Conservation (phyloP, 768 basidiomycete species). For the Leccinum variicolor region DNA sequence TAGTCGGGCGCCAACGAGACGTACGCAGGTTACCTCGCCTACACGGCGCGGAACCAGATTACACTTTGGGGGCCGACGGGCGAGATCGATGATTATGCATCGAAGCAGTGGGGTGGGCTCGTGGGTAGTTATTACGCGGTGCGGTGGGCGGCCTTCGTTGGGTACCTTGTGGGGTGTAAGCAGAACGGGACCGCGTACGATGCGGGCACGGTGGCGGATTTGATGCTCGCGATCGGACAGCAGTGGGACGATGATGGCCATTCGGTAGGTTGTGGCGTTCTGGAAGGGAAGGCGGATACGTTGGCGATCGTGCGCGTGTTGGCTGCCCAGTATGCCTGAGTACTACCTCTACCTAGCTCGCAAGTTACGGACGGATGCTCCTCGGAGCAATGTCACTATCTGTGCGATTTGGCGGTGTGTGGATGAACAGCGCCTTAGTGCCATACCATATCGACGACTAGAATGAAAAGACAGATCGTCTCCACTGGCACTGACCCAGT, state of each 20-base stretch:
- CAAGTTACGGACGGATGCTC: no score
- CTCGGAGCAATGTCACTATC: no score
- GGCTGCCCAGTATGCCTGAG: neutral
- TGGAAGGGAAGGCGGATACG: neutral
- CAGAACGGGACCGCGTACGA: slow-evolving; percentile 29
- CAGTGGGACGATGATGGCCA: slow-evolving; percentile 20
- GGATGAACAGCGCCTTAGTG: no score
- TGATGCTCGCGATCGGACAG: slow-evolving; percentile 34
- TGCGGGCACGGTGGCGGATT: slow-evolving; percentile 14
- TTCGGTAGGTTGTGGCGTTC: neutral
- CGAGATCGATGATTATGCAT: slow-evolving; percentile 42
- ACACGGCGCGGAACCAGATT: slow-evolving; percentile 40
- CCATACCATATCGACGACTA: no score
- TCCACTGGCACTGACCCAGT: slow-evolving; percentile 36
- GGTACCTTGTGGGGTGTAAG: slow-evolving; percentile 31
- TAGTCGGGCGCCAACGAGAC: slow-evolving; percentile 29
- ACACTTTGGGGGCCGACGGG: slow-evolving; percentile 43
- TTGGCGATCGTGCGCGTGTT: neutral
- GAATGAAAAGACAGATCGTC: neutral
- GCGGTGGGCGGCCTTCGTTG: slow-evolving; percentile 36
- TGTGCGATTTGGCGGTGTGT: no score
- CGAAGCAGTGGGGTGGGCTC: slow-evolving; percentile 42
- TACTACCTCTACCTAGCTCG: neutral
- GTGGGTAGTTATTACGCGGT: slow-evolving; percentile 34
- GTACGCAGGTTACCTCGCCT: slow-evolving; percentile 36